Percentiles rank a stretch among this genome's conserved stretches.
Evolutionary conservation across 768 basidiomycete genomes (phyloP).

Genomic region (Tylopilus rubrobrunneus): DNA sequence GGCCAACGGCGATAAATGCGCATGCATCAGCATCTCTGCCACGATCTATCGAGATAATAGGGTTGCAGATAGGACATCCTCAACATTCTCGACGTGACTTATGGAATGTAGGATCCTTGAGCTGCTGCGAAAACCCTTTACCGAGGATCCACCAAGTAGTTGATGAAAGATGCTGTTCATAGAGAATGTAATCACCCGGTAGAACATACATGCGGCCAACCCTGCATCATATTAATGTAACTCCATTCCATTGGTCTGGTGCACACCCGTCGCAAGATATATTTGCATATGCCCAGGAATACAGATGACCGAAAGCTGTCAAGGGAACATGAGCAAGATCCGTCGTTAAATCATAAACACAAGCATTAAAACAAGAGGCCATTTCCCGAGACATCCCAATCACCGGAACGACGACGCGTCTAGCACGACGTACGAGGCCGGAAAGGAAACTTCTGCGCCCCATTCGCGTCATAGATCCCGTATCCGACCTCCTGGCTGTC

Average conservation of each 20-base stretch:
- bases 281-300: not conserved
- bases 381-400: not conserved
- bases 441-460: constrained; percentile 61
- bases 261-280: not conserved
- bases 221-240: constrained; percentile 27
- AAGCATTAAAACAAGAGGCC: not conserved
- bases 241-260: not conserved
- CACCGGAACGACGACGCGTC: not conserved
- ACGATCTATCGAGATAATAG: not conserved
- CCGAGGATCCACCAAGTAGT: constrained; percentile 45
- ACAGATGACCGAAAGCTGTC: not conserved
- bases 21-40: too few species aligned
- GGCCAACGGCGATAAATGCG: constrained; percentile 86
- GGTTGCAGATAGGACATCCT: not conserved
- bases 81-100: not conserved
- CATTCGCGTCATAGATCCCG: constrained; percentile 53
- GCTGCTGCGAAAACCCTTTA: not conserved
- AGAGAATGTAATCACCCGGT: not conserved
- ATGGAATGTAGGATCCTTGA: not conserved
- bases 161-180: constrained; percentile 36
- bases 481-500: constrained; percentile 66
- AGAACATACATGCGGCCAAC: not conserved
- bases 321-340: not conserved
- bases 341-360: not conserved
- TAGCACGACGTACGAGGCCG: constrained; percentile 58